phyloP scores from a whole-genome alignment of 257 asterid species.

The Cordia subcordata region DNA sequence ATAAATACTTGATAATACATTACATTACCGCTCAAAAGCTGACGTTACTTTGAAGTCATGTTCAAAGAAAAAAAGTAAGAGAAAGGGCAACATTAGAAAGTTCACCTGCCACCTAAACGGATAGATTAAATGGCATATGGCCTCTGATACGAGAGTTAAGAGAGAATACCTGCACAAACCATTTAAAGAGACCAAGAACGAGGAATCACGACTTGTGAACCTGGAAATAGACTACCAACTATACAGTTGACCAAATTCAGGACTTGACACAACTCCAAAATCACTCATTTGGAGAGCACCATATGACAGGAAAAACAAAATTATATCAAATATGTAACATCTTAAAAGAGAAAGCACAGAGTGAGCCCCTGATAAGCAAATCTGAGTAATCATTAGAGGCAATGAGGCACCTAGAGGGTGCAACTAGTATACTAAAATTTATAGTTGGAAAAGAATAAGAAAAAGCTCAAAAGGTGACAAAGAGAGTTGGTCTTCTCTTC shows the following conservation, averaged over 20 bases:
- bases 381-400: no score
- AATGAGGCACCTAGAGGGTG: no score
- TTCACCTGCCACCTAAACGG: slow-evolving; percentile 99
- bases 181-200: background rate
- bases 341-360: no score
- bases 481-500: no score
- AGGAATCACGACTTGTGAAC: background rate
- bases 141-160: slow-evolving; percentile 91
- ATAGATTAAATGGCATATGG: slow-evolving; percentile 94
- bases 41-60: background rate
- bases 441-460: no score
- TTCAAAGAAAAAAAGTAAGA: background rate
- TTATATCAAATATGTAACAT: no score
- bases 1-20: slow-evolving; percentile 17
- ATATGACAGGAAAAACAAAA: no score
- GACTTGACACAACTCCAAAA: no score
- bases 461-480: no score
- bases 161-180: slow-evolving; percentile 71
- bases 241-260: background rate
- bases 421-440: no score
- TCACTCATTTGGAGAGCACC: no score
- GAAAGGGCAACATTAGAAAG: background rate
- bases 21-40: background rate
- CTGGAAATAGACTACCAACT: background rate
- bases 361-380: no score